A percentile compares a stretch with the other conserved stretches of the same genome.
phyloP scores from a whole-genome alignment of 306 rosid species.

The Delonix regia region DNA sequence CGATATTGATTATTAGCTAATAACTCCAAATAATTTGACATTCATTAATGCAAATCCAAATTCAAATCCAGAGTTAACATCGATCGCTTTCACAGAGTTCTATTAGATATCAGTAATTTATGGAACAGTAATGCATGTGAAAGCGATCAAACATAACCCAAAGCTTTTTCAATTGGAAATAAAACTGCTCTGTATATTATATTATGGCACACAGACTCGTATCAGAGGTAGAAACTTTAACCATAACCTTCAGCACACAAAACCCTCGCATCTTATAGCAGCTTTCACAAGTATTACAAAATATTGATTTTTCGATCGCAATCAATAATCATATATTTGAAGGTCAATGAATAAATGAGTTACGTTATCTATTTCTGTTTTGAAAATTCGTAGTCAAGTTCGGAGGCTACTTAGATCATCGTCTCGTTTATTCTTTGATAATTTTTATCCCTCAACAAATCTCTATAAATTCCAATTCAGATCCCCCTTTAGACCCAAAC shows the following conservation, averaged over 20 bases:
- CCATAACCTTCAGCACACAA: no score
- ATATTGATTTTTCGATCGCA: not conserved
- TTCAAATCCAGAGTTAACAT: no score
- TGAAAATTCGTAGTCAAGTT: conserved; percentile 21
- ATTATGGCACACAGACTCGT: no score
- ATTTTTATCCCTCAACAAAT: not conserved
- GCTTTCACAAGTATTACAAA: not conserved
- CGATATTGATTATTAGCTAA: not conserved
- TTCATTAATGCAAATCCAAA: no score
- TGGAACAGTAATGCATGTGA: no score
- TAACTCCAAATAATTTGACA: not conserved
- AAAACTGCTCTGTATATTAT: no score
- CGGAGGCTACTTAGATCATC: not conserved
- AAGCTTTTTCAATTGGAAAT: no score
- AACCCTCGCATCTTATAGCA: not conserved
- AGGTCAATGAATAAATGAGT: conserved; percentile 32
- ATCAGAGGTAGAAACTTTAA: no score
- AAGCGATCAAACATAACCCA: not conserved
- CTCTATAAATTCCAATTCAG: not conserved
- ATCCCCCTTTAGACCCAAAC: not conserved
- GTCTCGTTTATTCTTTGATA: not conserved
- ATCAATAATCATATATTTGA: not conserved
- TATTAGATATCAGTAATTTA: no score
- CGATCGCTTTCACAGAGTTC: no score
- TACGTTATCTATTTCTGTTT: conserved; percentile 7